Evolutionary conservation across 345 rosid genomes (phyloP), one percentile per base, ranked within the genome.

Genomic region (Populus tremula): DNA sequence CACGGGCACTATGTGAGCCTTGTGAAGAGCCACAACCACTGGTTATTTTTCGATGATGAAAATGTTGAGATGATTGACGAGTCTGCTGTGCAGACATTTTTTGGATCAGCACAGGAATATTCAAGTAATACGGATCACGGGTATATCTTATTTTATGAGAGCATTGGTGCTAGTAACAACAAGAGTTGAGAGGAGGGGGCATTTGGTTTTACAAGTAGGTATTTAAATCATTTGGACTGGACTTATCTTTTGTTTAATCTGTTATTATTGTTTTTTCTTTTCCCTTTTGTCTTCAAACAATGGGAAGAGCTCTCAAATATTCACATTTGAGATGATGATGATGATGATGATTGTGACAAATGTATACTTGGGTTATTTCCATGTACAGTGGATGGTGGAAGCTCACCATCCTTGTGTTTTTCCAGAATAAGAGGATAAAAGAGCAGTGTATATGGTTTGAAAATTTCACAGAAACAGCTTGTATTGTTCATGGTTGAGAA

Each of bases 1-100:
- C 99, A 93, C 64, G 98, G 98, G 3, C 99, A 93, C 72, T 96
- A 96, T 75, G 98, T 96, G 31, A 93, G 99, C 85, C 97, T 96
- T 5, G 97, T 96, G 88, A 96, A 96, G 84, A 93, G 98, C 90
- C 99, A 96, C 78, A 92, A 92, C 89, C 99, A 96, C 77, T 93
- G 99, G 98, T 85, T 96, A 65, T 92, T 92, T 86, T 96, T 96
- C 59, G 99, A 96, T 54, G 99, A 96, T 9, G 98, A 96, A 85
- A 96, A 93, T 11, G 97, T 93, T 70, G 99, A 96, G 87, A 96
- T 96, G 90, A 93, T 96, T 20, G 99, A 96, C 9, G 99, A 96
- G 87, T 91, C 99, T 56, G 99, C 95, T 0, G 97, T 96, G 78
- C 98, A 94, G 76, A 94, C 99, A 20, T 96, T 96, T 89, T 96